Base-by-base conservation (phyloP, 2,329 filamentous ascomycete genomes). In the Neofusicoccum laricinum region DNA sequence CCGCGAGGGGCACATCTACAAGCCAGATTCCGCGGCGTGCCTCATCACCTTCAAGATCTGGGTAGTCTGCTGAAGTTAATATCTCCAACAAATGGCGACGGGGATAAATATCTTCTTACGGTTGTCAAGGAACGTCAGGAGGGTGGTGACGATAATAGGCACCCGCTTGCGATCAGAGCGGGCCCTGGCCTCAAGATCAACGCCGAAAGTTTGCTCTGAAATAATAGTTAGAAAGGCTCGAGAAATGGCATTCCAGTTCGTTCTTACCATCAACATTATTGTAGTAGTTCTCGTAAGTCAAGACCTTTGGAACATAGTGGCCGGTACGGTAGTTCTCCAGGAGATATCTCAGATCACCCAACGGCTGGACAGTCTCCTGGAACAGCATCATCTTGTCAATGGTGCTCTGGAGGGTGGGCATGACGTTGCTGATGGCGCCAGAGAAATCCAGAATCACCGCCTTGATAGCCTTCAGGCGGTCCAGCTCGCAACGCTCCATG, bases 371-470 rank as follows among this genome's bases (percentile, higher is more conserved):
- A 0, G 95, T 98, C 82, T 99, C 95, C 77, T 99, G 95, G 80
- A 96, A 99, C 51, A 99, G 85, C 88, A 99, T 93, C 93, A 99
- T 97, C 75, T 96, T 93, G 80, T 99, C 95, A 25, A 99, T 93
- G 0, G 93, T 93, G 65, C 94, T 94, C 78, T 98, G 95, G 67
- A 99, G 81, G 73, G 91, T 96, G 17, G 95, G 96, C 67, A 99
- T 98, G 71, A 97, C 94, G 73, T 99, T 99, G 83, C 94, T 94
- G 76, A 99, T 91, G 41, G 94, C 93, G 50, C 95, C 95, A 4
- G 94, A 97, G 77, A 99, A 98, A 79, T 99, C 96, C 48, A 99
- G 86, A 67, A 99, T 90, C 61, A 99, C 96, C 25, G 94, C 94
- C 84, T 99, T 98, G 84, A 99, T 95, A 19, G 96, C 95, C 83